Base-by-base conservation (phyloP, 345 rosid genomes). In the Salix purpurea region DNA sequence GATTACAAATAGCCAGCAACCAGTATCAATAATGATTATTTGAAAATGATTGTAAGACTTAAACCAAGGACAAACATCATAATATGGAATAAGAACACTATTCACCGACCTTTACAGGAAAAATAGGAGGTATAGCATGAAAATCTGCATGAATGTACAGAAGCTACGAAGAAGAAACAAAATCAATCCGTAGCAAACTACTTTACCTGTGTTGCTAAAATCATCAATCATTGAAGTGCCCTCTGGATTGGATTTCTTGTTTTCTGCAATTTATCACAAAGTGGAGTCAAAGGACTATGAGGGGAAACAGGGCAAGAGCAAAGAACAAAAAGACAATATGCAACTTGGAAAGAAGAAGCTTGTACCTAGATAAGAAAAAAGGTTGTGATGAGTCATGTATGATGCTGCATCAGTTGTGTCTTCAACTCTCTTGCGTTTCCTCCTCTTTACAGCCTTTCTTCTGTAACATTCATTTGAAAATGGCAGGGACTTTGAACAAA, bases 351-450 rank as follows among this genome's bases (percentile, higher is more conserved):
- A 74, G 36, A 37, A 70, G 48, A 84, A 80, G 77, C 54, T 34
- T 74, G 73, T 84, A 93, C 96, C 93, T 1, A 86, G 75, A 79
- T 90, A 93, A 64, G 96, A 88, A 72, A 96, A 92, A 77, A 90
- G 87, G 76, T 81, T 83, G 80, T 96, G 96, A 42, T 77, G 78
- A 2, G 91, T 80, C 89, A 91, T 85, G 76, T 90, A 86, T 6
- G 92, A 84, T 46, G 90, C 11, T 50, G 90, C 56, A 80, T 88
- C 88, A 5, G 84, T 80, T 14, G 83, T 83, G 66, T 79, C 90
- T 84, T 95, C 99, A 28, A 88, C 86, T 88, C 85, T 88, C 85
- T 87, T 91, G 66, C 97, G 87, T 77, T 82, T 91, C 80, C 92
- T 89, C 85, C 96, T 88, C 89, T 85, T 90, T 74, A 80, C 78